Base-by-base conservation (phyloP, 1,139 yeast genomes). In the Yamadazyma siamensis region DNA sequence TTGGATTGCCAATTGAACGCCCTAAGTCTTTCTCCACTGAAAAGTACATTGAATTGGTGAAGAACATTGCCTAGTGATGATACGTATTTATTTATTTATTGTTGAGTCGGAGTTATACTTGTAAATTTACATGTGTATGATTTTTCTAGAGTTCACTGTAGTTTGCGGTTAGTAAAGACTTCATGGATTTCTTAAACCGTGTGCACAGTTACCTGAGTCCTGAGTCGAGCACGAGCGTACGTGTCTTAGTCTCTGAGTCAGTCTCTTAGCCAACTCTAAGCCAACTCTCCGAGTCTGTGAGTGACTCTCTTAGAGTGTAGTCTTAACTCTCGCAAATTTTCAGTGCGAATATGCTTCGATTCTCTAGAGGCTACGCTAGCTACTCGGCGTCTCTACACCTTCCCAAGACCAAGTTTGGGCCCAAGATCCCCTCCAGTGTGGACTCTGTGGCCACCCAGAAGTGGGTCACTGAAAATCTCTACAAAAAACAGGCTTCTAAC, bases 1-100 rank as follows among this genome's bases (percentile, higher is more conserved):
- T 88, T 46, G 98, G 97, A 58, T 64, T 85, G 63, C 87, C 98
- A 54, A 86, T 89, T 58, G 98, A 89, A 75, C 84, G 98, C 73
- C 97, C 97, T 68, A 89, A 89, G 75, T 85, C 95, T 49, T 81
- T 88, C 82, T 83, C 95, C 49, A 75, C 81, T 43, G 77, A 75
- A 58, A 75, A 75, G 60, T 75, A 75, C 71, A 73, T 71, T 55
- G 80, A 75, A 61, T 64, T 75, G 62, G 80, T 75, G 49, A 69
- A 71, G 63, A 62, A 57, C 62, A 64, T 68, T 35, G 40, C 40
- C 22, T 39, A 44, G 16, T 15, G 19, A 11, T 13, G 28, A 27
- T 31, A 34, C 34, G 35, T 34, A 37, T 37, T 36, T 37, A 35
- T 37, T 39, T 34, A 32, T 34, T 33, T 18, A 26, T 34, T 33